These are phyloP conservation scores for Dactylonectria macrodidyma DNA, from an alignment of 2,329 filamentous ascomycete species.

Conservation along the genomic window DNA sequence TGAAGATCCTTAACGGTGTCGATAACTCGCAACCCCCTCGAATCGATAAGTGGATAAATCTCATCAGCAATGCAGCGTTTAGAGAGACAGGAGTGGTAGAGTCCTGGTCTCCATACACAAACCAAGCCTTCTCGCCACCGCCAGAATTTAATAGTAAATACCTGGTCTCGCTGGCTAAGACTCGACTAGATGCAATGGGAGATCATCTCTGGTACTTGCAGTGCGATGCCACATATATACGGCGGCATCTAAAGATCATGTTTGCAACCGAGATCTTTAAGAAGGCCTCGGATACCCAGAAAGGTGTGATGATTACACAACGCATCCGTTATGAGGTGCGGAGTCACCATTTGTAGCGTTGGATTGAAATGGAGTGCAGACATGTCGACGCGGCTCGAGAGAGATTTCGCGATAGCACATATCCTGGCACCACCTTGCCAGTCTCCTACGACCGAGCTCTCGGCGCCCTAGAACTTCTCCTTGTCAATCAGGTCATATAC, in stretches of 20 bases:
- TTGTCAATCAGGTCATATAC: not conserved
- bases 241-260: not conserved
- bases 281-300: not conserved
- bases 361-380: slow-evolving; percentile 3
- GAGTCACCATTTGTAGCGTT: not conserved
- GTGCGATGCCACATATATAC: slow-evolving; percentile 2
- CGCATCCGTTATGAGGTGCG: not conserved
- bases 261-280: not conserved
- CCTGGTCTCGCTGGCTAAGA: slow-evolving; percentile 1
- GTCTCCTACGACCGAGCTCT: not conserved
- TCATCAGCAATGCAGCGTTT: not conserved
- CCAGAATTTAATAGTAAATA: slow-evolving; percentile 5
- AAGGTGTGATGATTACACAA: not conserved
- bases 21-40: not conserved
- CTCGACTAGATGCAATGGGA: slow-evolving; percentile 1
- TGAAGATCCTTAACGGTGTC: not conserved
- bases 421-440: not conserved
- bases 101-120: slow-evolving; percentile 13
- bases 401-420: not conserved
- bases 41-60: slow-evolving; percentile 1
- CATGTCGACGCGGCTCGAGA: not conserved
- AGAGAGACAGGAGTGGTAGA: not conserved
- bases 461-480: not conserved
- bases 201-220: slow-evolving; percentile 9
- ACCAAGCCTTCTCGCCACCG: slow-evolving; percentile 14